These are phyloP conservation scores for Coniochaeta sp. DNA, from an alignment of 2,329 filamentous ascomycete genomes.

Conservation along the genomic window DNA sequence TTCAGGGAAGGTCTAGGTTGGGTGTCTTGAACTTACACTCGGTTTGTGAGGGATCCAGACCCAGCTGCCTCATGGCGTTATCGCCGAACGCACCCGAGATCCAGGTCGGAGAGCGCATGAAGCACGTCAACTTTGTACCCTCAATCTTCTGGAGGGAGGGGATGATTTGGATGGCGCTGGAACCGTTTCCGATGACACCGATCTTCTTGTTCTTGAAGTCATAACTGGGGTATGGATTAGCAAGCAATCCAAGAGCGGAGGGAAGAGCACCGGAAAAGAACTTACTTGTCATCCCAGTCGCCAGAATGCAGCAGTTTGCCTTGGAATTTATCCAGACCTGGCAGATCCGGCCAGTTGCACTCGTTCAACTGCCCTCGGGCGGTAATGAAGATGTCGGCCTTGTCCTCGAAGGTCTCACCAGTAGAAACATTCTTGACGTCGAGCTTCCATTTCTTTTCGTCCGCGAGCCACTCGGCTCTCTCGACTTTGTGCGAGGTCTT, in stretches of 20 bases:
- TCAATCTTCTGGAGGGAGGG: conserved; percentile 36
- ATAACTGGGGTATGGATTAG: conserved; percentile 21
- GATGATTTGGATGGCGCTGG: conserved; percentile 45
- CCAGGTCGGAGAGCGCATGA: conserved; percentile 42
- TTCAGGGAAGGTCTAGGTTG: neutral
- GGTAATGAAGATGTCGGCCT: conserved; percentile 30
- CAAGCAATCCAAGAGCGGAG: neutral
- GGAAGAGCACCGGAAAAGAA: neutral
- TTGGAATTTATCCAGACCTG: conserved; percentile 29
- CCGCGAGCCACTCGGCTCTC: conserved; percentile 31
- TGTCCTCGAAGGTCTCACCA: conserved; percentile 28
- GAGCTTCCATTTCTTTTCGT: conserved; percentile 29
- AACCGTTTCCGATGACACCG: conserved; percentile 44
- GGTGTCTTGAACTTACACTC: conserved; percentile 24
- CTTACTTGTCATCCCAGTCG: conserved; percentile 31
- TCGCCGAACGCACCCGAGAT: conserved; percentile 40
- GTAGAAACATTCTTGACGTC: conserved; percentile 24
- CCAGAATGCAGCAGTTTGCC: conserved; percentile 38
- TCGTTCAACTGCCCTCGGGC: conserved; percentile 35
- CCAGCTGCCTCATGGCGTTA: conserved; percentile 31
- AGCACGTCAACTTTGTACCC: conserved; percentile 33
- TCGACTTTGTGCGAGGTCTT: conserved; percentile 33
- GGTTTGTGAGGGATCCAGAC: conserved; percentile 27
- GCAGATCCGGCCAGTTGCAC: conserved; percentile 33
- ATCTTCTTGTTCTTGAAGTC: conserved; percentile 39